Evolutionary conservation across 345 rosid species (phyloP).

Genomic region (Angophora floribunda): DNA sequence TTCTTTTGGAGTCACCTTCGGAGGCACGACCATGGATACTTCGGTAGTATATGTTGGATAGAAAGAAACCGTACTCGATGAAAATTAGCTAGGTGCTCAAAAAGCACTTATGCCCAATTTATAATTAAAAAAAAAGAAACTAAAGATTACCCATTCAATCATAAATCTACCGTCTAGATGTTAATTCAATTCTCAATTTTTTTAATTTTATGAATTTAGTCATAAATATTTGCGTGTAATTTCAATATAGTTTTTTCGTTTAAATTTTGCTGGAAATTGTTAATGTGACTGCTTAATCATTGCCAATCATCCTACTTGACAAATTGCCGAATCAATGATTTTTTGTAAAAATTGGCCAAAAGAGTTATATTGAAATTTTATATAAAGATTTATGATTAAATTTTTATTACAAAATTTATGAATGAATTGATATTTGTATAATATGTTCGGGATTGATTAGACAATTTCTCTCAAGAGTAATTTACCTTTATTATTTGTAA

Average conservation of each 20-base stretch:
- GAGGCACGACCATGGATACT: background rate
- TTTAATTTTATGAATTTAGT: rapidly evolving
- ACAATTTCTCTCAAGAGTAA: background rate
- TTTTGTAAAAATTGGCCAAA: background rate
- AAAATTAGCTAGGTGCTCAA: background rate
- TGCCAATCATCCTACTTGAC: rapidly evolving
- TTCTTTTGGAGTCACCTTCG: background rate
- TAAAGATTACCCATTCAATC: background rate
- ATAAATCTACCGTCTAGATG: rapidly evolving
- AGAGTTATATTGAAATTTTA: background rate
- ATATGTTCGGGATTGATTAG: background rate
- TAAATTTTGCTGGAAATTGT: rapidly evolving
- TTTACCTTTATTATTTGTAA: background rate
- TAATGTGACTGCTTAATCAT: rapidly evolving
- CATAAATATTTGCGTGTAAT: rapidly evolving
- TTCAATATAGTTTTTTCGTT: rapidly evolving
- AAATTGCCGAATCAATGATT: background rate
- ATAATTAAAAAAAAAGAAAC: too few relatives aligned
- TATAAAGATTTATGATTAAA: background rate
- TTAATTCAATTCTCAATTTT: background rate
- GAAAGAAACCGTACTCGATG: background rate
- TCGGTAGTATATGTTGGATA: background rate
- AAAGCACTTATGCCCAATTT: background rate
- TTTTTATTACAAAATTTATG: background rate
- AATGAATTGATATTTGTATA: background rate